Evolutionary conservation across 345 rosid genomes (phyloP), one percentile per base, ranked within the genome.

Genomic region (Lumnitzera littorea): DNA sequence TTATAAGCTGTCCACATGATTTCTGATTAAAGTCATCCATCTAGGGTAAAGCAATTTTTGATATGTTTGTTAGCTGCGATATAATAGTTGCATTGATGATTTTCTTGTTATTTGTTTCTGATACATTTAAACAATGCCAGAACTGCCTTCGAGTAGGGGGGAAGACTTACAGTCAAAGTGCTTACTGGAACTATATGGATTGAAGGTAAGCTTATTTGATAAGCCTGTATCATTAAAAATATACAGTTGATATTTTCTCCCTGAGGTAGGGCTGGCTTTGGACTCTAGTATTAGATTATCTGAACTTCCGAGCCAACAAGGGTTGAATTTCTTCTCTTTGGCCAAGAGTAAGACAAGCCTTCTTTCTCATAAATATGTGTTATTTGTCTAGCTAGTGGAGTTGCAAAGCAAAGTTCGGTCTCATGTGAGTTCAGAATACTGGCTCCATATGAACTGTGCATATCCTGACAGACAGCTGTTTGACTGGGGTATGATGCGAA

Each of bases 401-500:
- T 73, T 88, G 81, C 99, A 95, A 70, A 69, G 69, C 25, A 86
- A 86, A 76, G 89, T 91, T 66, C 89, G 94, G 20, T 64, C 81
- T 46, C 81, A 84, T 69, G 87, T 91, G 55, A 91, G 89, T 81
- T 82, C 97, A 31, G 97, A 95, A 65, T 82, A 78, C 60, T 91
- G 89, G 96, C 89, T 95, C 29, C 96, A 79, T 23, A 2, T 73
- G 74, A 79, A 79, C 58, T 91, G 99, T 77, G 71, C 82, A 31
- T 72, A 61, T 81, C 83, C 82, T 27, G 85, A 84, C 61, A 85
- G 74, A 69, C 91, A 84, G 57, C 65, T 95, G 59, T 91, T 79
- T 80, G 96, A 95, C 77, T 95, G 99, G 97, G 96, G 95, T 50
- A 83, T 84, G 95, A 82, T 83, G 85, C 91, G 97, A 63, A 68